phyloP scores from a whole-genome alignment of 306 rosid species.

The Hippophae gyantsensis region DNA sequence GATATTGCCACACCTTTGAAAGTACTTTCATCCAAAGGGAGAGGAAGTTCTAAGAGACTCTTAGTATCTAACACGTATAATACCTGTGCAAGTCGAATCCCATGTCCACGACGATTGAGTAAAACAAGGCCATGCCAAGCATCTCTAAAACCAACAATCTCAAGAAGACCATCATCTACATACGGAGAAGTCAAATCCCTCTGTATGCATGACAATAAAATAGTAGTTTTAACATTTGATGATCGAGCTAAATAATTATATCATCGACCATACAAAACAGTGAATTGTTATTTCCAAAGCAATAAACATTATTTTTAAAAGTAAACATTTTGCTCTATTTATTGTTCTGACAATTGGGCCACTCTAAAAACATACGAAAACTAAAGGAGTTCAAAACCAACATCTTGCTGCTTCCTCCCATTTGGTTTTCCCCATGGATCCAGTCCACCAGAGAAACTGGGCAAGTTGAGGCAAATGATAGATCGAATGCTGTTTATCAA shows the following conservation, averaged over 20 bases:
- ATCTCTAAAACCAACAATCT: constrained; percentile 84
- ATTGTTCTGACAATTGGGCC: neutral
- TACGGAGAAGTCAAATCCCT: constrained; percentile 72
- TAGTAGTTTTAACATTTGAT: neutral
- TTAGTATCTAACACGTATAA: neutral
- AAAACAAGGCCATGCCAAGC: constrained; percentile 93
- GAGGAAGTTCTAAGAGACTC: too few relatives aligned
- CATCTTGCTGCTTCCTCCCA: constrained; percentile 49
- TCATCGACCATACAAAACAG: neutral
- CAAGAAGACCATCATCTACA: constrained; percentile 82
- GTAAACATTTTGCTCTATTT: too few relatives aligned
- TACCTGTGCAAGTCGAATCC: constrained; percentile 96
- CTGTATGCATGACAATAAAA: constrained; percentile 24
- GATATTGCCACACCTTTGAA: too few relatives aligned
- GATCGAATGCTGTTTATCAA: constrained; percentile 61
- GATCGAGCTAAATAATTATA: neutral
- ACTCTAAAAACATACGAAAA: too few relatives aligned
- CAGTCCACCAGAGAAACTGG: constrained; percentile 94
- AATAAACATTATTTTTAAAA: too few relatives aligned
- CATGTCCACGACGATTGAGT: constrained; percentile 77
- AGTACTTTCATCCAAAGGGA: too few relatives aligned
- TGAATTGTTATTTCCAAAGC: too few relatives aligned
- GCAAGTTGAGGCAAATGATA: constrained; percentile 80
- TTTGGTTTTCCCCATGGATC: constrained; percentile 88
- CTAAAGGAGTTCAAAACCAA: constrained; percentile 25